Evolutionary conservation across 805 yeast species (phyloP), one percentile per base, ranked within the genome.

Genomic region (Saccharomyces paradoxus): DNA sequence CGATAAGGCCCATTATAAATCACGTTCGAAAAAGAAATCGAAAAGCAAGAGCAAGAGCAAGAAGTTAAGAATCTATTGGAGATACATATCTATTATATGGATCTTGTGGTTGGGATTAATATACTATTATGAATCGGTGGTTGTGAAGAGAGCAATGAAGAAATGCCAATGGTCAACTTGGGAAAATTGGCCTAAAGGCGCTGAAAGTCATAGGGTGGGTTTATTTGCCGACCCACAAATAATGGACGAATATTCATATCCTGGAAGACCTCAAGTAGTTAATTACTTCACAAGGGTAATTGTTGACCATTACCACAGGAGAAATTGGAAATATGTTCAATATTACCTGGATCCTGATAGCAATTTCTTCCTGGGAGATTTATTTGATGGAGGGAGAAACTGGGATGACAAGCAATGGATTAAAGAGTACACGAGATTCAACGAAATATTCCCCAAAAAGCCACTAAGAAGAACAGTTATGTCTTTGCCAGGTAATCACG

Each of bases 151-250:
- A 21, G 76, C 80, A 0, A 69, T 85, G 17, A 59, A 65, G 7
- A 56, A 65, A 29, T 86, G 90, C 63, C 60, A 69, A 4, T 90
- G 96, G 96, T 62, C 69, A 1, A 67, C 66, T 0, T 86, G 92
- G 91, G 89, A 84, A 59, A 49, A 68, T 4, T 83, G 89, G 88
- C 56, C 66, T 4, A 57, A 63, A 27, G 63, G 59, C 2, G 63
- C 65, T 2, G 57, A 56, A 1, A 77, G 81, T 1, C 81, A 81
- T 62, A 68, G 81, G 54, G 74, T 87, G 29, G 80, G 80, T 0
- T 58, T 94, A 12, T 76, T 89, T 37, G 98, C 97, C 0, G 99
- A 94, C 66, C 99, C 99, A 0, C 99, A 94, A 68, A 77, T 94
- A 47, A 86, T 94, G 63, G 99, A 94, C 65, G 86, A 77, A 27